Evolutionary conservation across 768 basidiomycete genomes (phyloP), one percentile per base, ranked within the genome.

Genomic region (Lactifluus pinguis): DNA sequence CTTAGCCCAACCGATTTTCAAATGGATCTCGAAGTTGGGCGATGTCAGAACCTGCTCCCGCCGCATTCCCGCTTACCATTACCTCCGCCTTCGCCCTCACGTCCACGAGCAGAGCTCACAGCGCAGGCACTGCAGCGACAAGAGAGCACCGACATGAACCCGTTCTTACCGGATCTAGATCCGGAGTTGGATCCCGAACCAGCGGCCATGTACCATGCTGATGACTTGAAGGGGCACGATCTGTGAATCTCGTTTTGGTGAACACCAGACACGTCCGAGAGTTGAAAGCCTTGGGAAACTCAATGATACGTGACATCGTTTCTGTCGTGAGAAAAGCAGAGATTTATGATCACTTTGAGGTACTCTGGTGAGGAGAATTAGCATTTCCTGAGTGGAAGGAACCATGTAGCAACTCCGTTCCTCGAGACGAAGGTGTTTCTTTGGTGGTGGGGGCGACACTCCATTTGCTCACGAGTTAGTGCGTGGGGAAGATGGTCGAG

Each of bases 91-190:
- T 42, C 48, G 32, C 45, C 38, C 2, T 29, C 19, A 4, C n/a
- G 19, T 17, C 15, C 17, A 4, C 52, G 47, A 38, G 21, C 42
- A 36, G 53, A 30, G n/a, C 36, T 17, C 0, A 55, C n/a, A n/a
- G 42, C 49, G 30, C 60, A 30, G 8, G n/a, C 47, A 36, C 51
- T 62, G 32, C 55, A 49, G 32, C 63, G 53, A 13, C 54, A 61
- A 21, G 60, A 62, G 41, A 64, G 60, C 39, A 61, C 60, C 45
- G 63, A 64, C 30, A 53, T 65, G 47, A 42, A 65, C 38, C 64
- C 64, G 6, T 65, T 65, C 61, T 53, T 65, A 30, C 60, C 61
- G 6, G 64, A 62, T 21, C 34, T 58, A 29, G 55, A 62, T 32
- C 19, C 48, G 6, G 63, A 64, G 6, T 17, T 25, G 6, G 64